Conservation (phyloP, 2,329 filamentous ascomycete species). For the Hymenoscyphus scutula region DNA sequence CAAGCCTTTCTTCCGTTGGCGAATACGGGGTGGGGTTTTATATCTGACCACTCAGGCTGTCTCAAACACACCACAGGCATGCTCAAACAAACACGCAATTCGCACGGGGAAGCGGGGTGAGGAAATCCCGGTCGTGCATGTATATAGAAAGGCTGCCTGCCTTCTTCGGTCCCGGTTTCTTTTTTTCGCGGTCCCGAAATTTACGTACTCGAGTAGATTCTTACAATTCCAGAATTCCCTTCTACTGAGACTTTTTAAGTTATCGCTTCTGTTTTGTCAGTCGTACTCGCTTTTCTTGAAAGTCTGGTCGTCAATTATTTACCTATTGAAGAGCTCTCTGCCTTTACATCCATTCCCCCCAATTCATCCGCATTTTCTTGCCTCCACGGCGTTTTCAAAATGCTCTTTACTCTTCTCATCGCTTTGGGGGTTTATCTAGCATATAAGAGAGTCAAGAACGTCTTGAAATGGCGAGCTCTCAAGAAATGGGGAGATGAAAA, state of each 20-base stretch:
- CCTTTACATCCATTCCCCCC: too few species aligned
- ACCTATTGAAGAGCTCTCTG: too few species aligned
- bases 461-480: constrained; percentile 21
- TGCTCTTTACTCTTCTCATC: not conserved
- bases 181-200: too few species aligned
- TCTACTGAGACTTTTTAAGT: too few species aligned
- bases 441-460: constrained; percentile 19
- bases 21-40: not conserved
- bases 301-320: not conserved
- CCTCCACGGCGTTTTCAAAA: not conserved
- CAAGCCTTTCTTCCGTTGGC: not conserved
- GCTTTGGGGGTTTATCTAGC: not conserved
- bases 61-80: not conserved
- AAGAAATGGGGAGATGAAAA: constrained; percentile 24
- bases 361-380: not conserved
- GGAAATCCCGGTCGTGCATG: not conserved
- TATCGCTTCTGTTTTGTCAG: not conserved
- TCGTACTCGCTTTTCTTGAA: not conserved
- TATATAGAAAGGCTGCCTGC: not conserved
- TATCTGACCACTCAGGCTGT: not conserved
- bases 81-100: not conserved
- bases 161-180: not conserved
- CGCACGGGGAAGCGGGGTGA: not conserved
- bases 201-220: too few species aligned
- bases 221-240: too few species aligned